phyloP scores from a whole-genome alignment of 441 rosid genomes.

The Gossypium aridum region DNA sequence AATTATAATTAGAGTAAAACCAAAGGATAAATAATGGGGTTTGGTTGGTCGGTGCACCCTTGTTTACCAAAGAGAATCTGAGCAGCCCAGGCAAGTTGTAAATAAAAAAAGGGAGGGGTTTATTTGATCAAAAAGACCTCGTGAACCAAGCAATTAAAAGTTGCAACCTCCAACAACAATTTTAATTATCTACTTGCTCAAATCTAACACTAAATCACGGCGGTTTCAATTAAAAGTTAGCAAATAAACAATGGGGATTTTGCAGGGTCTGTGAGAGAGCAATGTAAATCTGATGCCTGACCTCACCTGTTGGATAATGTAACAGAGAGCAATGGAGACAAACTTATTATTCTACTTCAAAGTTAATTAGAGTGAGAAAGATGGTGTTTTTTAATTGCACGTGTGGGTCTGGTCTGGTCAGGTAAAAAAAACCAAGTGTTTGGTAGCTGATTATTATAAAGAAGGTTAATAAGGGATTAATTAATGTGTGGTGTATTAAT shows the following conservation, averaged over 20 bases:
- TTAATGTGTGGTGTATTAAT: not conserved
- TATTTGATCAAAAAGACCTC: slow-evolving; percentile 12
- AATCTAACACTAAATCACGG: not conserved
- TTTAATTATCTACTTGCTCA: not conserved
- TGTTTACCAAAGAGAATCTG: too few species aligned
- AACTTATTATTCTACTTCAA: not conserved
- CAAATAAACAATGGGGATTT: not conserved
- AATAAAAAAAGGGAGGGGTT: not conserved
- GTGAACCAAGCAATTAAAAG: slow-evolving; percentile 1
- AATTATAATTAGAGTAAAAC: too few species aligned
- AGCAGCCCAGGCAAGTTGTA: too few species aligned
- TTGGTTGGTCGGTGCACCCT: too few species aligned
- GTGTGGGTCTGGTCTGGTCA: not conserved
- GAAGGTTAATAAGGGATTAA: not conserved
- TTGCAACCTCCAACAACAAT: slow-evolving; percentile 6
- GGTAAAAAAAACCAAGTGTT: not conserved
- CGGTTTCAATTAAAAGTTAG: not conserved
- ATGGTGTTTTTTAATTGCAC: not conserved
- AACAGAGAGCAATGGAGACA: not conserved
- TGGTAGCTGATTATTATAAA: not conserved
- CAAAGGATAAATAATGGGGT: too few species aligned
- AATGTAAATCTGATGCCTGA: not conserved
- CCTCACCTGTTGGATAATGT: not conserved
- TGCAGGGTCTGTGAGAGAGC: not conserved
- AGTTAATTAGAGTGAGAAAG: not conserved